phyloP scores from a whole-genome alignment of 2,329 filamentous ascomycete genomes.

The Alternaria sp. region DNA sequence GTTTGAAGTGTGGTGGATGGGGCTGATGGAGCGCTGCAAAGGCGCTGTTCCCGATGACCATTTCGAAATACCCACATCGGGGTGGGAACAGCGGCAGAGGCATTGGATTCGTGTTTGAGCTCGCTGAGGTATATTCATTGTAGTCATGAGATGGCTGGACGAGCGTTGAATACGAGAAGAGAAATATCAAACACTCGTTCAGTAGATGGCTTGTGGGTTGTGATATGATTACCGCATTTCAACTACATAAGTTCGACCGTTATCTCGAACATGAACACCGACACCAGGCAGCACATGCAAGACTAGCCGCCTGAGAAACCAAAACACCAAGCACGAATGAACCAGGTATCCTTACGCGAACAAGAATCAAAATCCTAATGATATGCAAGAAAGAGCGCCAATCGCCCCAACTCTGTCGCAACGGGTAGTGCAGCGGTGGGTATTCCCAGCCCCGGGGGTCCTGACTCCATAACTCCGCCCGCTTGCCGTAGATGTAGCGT shows the following conservation, averaged over 20 bases:
- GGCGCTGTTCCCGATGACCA: background rate
- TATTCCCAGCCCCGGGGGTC: background rate
- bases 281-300: background rate
- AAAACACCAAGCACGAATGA: background rate
- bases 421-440: background rate
- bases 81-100: background rate
- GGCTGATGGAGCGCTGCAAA: background rate
- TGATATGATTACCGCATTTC: background rate
- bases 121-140: background rate
- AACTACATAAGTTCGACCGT: background rate
- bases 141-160: background rate
- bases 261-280: background rate
- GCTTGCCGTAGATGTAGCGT: background rate
- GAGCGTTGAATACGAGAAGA: background rate
- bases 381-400: background rate
- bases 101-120: background rate
- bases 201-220: background rate
- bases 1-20: background rate
- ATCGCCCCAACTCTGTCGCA: background rate
- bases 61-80: background rate
- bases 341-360: background rate
- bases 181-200: background rate
- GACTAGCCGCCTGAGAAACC: background rate
- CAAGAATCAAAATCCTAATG: background rate
- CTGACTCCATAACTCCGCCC: conserved; percentile 1